Evolutionary conservation across 768 basidiomycete genomes (phyloP).

Genomic region (Pulveroboletus sp.): DNA sequence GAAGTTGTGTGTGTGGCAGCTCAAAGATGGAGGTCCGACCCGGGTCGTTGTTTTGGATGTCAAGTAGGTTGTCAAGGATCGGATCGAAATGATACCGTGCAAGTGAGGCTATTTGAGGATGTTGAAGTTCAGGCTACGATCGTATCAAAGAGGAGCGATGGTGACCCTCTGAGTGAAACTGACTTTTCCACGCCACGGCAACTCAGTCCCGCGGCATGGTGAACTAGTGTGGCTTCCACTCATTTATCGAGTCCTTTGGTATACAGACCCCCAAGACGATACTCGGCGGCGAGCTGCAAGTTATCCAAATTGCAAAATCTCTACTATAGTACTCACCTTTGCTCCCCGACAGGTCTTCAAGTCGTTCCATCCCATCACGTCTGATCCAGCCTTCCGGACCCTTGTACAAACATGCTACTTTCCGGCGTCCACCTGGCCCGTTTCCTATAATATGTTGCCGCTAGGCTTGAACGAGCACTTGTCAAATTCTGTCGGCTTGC

Average conservation of each 20-base stretch:
- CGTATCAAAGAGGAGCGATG: no score
- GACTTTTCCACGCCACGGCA: no score
- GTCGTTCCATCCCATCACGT: background rate
- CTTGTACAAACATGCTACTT: background rate
- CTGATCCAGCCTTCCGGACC: background rate
- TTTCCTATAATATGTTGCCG: background rate
- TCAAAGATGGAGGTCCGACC: no score
- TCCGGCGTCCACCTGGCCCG: conserved; percentile 1
- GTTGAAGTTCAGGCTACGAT: no score
- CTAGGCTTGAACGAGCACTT: conserved; percentile 2
- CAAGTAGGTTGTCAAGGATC: no score
- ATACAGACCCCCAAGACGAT: background rate
- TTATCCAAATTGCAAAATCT: background rate
- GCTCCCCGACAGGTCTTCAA: conserved; percentile 14
- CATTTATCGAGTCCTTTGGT: background rate
- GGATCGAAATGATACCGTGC: no score
- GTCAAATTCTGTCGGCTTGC: background rate
- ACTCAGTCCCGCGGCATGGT: no score
- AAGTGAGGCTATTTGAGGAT: no score
- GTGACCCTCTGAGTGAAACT: no score
- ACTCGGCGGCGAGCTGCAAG: background rate
- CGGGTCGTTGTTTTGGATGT: no score
- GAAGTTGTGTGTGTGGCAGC: no score
- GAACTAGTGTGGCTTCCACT: no score
- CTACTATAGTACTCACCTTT: background rate